Evolutionary conservation across 345 rosid genomes (phyloP).

Genomic region (Passiflora organensis): DNA sequence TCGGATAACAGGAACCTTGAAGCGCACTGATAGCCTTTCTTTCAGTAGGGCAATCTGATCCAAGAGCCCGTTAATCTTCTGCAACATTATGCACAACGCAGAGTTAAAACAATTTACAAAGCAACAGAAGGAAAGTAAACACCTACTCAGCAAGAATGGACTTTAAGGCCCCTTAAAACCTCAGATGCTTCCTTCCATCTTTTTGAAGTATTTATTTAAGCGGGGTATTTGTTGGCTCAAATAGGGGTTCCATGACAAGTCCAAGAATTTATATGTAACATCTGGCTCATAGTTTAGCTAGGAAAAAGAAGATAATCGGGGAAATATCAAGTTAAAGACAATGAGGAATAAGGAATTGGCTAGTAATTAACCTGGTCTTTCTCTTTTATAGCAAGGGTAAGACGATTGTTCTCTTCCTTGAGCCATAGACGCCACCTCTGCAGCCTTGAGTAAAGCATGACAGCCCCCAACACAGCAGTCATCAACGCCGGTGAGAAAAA

Average conservation of each 20-base stretch:
- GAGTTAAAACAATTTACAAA: too few relatives aligned
- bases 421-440: constrained; percentile 26
- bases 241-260: too few relatives aligned
- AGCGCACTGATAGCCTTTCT: constrained; percentile 26
- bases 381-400: constrained; percentile 31
- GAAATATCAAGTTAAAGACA: too few relatives aligned
- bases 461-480: constrained; percentile 21
- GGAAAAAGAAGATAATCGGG: too few relatives aligned
- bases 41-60: constrained; percentile 40
- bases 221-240: too few relatives aligned
- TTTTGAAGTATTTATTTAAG: too few relatives aligned
- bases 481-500: constrained; percentile 26
- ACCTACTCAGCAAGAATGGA: too few relatives aligned
- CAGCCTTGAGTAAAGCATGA: constrained; percentile 20
- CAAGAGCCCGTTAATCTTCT: constrained; percentile 45
- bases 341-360: background rate
- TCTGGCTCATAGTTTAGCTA: too few relatives aligned
- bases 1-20: constrained; percentile 41
- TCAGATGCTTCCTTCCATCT: too few relatives aligned
- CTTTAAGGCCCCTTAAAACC: too few relatives aligned
- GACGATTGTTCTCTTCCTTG: constrained; percentile 15
- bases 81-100: too few relatives aligned
- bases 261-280: too few relatives aligned
- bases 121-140: background rate
- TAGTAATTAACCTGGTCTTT: constrained; percentile 39